Conservation (phyloP, 345 rosid genomes). For the Hirschfeldia incana region DNA sequence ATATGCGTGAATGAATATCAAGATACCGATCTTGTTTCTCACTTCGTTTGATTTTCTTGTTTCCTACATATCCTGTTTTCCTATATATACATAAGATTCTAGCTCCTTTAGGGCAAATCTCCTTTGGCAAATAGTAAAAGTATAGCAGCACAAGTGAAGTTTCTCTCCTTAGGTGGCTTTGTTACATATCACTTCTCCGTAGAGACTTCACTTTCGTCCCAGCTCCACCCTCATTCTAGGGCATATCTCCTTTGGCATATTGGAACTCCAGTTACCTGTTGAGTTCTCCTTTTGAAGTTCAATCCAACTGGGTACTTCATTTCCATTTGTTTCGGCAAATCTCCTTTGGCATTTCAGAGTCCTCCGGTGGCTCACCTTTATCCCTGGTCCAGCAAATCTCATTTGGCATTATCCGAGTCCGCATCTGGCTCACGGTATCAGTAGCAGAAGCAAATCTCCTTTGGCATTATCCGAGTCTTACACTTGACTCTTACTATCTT, state of each 20-base stretch:
- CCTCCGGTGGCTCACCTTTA: conserved; percentile 38
- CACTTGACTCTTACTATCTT: conserved; percentile 34
- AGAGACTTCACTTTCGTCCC: conserved; percentile 29
- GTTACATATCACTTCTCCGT: conserved; percentile 28
- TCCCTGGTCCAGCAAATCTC: conserved; percentile 46
- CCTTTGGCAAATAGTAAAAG: conserved; percentile 46
- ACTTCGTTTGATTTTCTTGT: conserved; percentile 10
- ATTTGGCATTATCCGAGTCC: conserved; percentile 44
- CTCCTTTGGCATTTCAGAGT: conserved; percentile 51
- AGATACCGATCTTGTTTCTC: conserved; percentile 26
- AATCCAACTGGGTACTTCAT: conserved; percentile 27
- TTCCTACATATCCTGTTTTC: conserved; percentile 12
- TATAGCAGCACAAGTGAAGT: conserved; percentile 22
- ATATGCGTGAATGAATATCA: conserved; percentile 28
- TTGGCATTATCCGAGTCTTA: conserved; percentile 44
- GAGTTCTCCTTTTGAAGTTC: conserved; percentile 42
- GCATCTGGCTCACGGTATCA: conserved; percentile 41
- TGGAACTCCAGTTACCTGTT: conserved; percentile 35
- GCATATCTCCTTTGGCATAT: conserved; percentile 52
- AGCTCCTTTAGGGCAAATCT: conserved; percentile 53
- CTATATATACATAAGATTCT: conserved; percentile 21
- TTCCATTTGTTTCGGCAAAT: conserved; percentile 49
- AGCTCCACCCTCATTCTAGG: conserved; percentile 36
- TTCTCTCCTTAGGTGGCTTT: conserved; percentile 36
- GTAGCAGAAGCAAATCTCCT: conserved; percentile 50